These are phyloP conservation scores for Leccinum sublutescens DNA, from an alignment of 768 basidiomycete species.

Conservation along the genomic window DNA sequence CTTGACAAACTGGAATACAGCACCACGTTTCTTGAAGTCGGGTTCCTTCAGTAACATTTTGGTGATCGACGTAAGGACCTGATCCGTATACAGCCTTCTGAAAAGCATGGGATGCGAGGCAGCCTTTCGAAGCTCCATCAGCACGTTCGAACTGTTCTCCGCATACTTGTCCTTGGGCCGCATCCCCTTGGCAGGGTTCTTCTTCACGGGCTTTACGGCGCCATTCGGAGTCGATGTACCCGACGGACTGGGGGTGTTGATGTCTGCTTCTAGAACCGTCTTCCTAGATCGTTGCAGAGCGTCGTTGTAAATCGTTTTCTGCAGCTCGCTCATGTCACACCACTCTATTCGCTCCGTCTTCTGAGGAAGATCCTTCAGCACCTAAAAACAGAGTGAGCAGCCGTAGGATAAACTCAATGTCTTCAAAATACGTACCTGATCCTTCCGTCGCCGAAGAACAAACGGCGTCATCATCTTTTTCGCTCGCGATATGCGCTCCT, in stretches of 20 bases:
- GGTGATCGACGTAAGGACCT: conserved; percentile 68
- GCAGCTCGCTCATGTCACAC: conserved; percentile 88
- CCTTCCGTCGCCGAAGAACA: conserved; percentile 94
- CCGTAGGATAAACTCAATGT: neutral
- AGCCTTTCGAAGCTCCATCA: conserved; percentile 97
- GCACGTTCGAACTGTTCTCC: conserved; percentile 87
- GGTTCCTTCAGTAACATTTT: conserved; percentile 86
- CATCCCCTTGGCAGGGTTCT: conserved; percentile 33
- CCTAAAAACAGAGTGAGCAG: conserved; percentile 43
- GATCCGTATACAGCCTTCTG: conserved; percentile 78
- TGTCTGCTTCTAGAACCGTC: conserved; percentile 57
- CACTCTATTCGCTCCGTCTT: conserved; percentile 93
- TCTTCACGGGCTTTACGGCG: conserved; percentile 29
- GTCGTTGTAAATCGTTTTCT: conserved; percentile 81
- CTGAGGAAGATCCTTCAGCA: conserved; percentile 87
- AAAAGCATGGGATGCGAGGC: conserved; percentile 97
- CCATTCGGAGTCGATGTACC: conserved; percentile 31
- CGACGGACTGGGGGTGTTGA: conserved; percentile 27
- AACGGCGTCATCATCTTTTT: conserved; percentile 99
- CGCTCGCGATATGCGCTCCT: conserved; percentile 90
- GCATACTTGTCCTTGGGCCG: conserved; percentile 67
- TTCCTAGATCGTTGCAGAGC: conserved; percentile 83
- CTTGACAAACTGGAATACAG: conserved; percentile 80
- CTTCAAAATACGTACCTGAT: conserved; percentile 60
- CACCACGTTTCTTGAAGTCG: conserved; percentile 83